Base-by-base conservation (phyloP, 1,284 basidiomycete species). In the Cystobasidium slooffiae region DNA sequence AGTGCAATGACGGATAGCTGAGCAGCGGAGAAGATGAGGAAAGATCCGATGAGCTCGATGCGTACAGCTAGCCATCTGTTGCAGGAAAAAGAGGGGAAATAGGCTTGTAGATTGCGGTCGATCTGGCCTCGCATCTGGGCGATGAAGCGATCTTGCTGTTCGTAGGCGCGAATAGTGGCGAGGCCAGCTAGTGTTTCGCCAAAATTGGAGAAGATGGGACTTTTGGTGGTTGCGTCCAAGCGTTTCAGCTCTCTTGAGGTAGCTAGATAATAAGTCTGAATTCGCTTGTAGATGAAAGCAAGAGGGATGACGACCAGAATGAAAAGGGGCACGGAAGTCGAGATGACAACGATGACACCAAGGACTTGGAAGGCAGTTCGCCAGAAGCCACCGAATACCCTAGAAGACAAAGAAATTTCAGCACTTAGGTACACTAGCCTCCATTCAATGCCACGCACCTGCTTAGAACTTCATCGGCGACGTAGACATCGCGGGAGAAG, bases 401-500 rank as follows among this genome's bases (percentile, higher is more conserved):
- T 68, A 22, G 2, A 7, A 22, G 9, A 31, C 59, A 31, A 12
- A 31, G 31, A 20, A n/a, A 12, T 14, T 72, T 24, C 53, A 69
- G 73, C 24, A 64, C 72, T 0, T 70, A 66, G 52, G 67, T 55
- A 16, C 69, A 58, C 22, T 76, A 74, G 77, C 89, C 86, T 0
- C 90, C 82, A 0, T 86, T 85, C 10, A 85, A 84, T 78, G 90
- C 89, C 53, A 90, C 87, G 6, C 73, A 65, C 62, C 51, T 86
- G 24, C 88, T 88, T 31, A 95, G 86, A 7, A 92, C 84, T 79
- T 91, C 83, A 77, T 97, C 95, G 55, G 94, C 88, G 46, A 96
- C 93, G 80, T 95, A 95, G 56, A 91, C 89, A 81, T 99, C 96
- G 6, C 94, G 88, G 16, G 92, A 93, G 83, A 98, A 98, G 46